Evolutionary conservation across 257 asterid genomes (phyloP), one percentile per base, ranked within the genome.

Genomic region (Solanum chiquidenum): DNA sequence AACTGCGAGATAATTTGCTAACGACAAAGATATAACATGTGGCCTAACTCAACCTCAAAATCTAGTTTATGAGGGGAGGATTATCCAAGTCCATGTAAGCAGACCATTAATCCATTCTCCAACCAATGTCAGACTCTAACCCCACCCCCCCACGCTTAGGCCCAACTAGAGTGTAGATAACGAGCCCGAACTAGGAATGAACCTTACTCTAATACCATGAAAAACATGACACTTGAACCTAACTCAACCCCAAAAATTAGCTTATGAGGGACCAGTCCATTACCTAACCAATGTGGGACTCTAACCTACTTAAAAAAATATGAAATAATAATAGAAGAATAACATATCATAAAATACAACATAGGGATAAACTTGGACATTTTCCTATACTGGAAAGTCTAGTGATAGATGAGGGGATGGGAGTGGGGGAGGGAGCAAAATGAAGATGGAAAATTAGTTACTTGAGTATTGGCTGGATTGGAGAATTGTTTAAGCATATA

Each of bases 391-490:
- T 21, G 9, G 12, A 20, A 58, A 58, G 12, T 58, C 66, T 58
- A 21, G 23, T 7, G 27, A 58, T 16, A 83, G 9, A 21, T 40
- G 46, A 31, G 23, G 11, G 86, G 13, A 38, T 42, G 46, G 33
- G 31, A 2, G 31, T 29, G 31, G 31, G 7, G 11, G 10, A 10
- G 34, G 14, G 44, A 21, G 16, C 35, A 35, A 64, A 64, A 20
- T 18, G 31, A 34, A 46, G 60, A 31, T 27, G 31, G 12, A 40
- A 33, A 33, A 7, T n/a, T 79, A 92, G 91, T 90, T 52, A 92
- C 71, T 62, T 9, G 90, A 6, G 94, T 93, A 87, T 93, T 93
- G 35, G 94, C 92, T 20, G 92, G 94, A 79, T 93, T 93, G 38
- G 91, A 91, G 80, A 92, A 92, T 49, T 93, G 93, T 46, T 87